These are phyloP conservation scores for Penicillium sp. DNA, from an alignment of 2,329 filamentous ascomycete genomes.

Conservation along the genomic window DNA sequence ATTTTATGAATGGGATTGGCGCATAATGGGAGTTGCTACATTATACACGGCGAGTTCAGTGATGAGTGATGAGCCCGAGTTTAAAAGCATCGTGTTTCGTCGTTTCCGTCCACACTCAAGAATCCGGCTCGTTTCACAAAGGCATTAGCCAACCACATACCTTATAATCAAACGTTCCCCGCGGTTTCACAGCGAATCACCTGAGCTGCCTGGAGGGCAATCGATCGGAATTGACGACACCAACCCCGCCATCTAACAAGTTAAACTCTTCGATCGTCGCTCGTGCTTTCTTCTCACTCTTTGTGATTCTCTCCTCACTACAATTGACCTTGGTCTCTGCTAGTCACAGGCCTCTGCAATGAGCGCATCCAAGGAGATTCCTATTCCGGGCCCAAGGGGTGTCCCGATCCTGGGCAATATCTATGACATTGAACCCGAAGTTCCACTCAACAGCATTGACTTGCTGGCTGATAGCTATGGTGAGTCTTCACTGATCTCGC, in stretches of 20 bases:
- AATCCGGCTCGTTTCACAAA: background rate
- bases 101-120: background rate
- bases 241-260: background rate
- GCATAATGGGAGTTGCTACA: background rate
- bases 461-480: constrained; percentile 67
- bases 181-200: background rate
- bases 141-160: background rate
- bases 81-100: background rate
- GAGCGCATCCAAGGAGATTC: constrained; percentile 22
- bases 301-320: background rate
- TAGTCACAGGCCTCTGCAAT: constrained; percentile 13
- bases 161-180: background rate
- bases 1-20: background rate
- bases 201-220: background rate
- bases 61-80: background rate
- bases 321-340: background rate
- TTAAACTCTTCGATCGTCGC: background rate
- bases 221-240: constrained; percentile 1
- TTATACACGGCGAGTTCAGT: background rate
- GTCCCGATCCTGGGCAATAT: constrained; percentile 69
- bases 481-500: constrained; percentile 34
- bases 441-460: constrained; percentile 57
- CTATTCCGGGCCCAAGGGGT: constrained; percentile 66
- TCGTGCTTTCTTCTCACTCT: background rate
- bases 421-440: constrained; percentile 62